A percentile compares a stretch with the other conserved stretches of the same genome.
Conservation (phyloP, 345 rosid species). For the Citrus unshiu region DNA sequence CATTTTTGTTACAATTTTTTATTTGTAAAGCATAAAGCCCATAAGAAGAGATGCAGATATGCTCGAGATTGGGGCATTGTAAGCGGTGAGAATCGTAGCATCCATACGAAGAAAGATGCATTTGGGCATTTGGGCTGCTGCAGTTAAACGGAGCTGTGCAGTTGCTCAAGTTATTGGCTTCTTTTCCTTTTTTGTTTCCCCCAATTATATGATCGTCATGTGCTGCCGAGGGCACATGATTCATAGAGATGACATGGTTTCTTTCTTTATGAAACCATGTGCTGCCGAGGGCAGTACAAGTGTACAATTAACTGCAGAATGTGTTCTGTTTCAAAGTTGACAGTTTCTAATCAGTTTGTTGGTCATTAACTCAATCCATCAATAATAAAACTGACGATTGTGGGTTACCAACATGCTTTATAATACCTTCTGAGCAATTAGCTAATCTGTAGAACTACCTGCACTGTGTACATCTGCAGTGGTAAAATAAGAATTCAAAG, state of each 20-base stretch:
- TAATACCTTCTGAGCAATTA: not conserved
- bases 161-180: not conserved
- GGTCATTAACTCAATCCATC: not conserved
- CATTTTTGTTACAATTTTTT: not conserved
- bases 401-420: not conserved
- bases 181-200: not conserved
- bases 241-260: not conserved
- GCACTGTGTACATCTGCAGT: not conserved
- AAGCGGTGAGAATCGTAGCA: no score
- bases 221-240: not conserved
- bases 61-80: not conserved
- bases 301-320: not conserved
- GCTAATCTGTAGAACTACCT: not conserved
- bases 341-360: not conserved
- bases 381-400: not conserved
- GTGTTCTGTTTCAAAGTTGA: no score
- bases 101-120: not conserved
- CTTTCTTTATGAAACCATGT: not conserved
- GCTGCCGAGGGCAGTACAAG: not conserved
- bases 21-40: not conserved
- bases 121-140: not conserved
- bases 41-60: no score
- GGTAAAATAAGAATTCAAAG: constrained; percentile 1
- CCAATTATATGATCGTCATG: not conserved
- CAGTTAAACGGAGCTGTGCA: not conserved